Base-by-base conservation (phyloP, 768 basidiomycete genomes). In the Termitomyces sp. region DNA sequence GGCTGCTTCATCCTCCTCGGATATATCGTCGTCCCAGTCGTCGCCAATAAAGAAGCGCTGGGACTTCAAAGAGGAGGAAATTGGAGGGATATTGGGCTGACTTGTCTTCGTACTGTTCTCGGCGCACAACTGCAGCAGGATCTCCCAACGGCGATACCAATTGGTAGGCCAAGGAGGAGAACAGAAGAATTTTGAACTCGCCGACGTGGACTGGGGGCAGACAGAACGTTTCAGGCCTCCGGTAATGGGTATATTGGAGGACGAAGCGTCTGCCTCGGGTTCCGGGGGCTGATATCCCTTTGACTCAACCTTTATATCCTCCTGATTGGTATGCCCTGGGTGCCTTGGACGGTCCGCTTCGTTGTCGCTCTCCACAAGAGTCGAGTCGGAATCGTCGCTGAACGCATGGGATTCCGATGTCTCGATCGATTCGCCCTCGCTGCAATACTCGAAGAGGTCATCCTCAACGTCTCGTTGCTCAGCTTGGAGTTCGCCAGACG, bases 101-200 rank as follows among this genome's bases (percentile, higher is more conserved):
- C n/a, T 38, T 9, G 57, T 42, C 20, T 57, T 50, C 39, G 59
- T 55, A 28, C 57, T 66, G 69, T 52, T 70, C 67, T 39, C 62
- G 62, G 49, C 76, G 71, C 52, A 75, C 4, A 85, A 74, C 58
- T 79, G 76, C 50, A 80, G 63, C 51, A 87, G 74, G 50, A 85
- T 56, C 59, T 84, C 79, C 82, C 83, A 85, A 58, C 82, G 82
- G 33, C 74, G 75, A 63, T 84, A 81, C 83, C 83, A 85, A 60
- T 75, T 78, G 12, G 75, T 74, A 40, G 77, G 72, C 84, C 83
- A 28, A 53, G 57, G 66, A 54, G n/a, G 61, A 51, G 42, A 49
- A 50, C n/a, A 51, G 60, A 15, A 15, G 13, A 55, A 60, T 49
- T 54, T 66, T 51, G 55, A 51, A 39, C 40, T 44, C 35, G 66